Base-by-base conservation (phyloP, 805 yeast genomes). In the Wickerhamomyces bovis region DNA sequence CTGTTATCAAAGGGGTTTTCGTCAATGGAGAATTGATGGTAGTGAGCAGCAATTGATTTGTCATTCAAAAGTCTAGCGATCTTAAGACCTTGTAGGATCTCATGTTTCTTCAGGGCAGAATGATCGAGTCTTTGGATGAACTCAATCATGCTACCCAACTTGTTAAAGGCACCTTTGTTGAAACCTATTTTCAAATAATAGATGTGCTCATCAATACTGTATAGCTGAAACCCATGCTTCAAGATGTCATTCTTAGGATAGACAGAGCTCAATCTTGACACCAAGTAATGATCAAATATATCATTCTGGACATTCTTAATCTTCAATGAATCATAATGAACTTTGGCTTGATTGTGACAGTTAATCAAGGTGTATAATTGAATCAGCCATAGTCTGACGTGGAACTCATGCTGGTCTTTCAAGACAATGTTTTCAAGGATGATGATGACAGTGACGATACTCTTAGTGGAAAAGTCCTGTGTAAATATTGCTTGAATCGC, bases 221-320 rank as follows among this genome's bases (percentile, higher is more conserved):
- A 87, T 45, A 85, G 72, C 2, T 69, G 60, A 40, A 67, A 68
- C 6, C 73, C 67, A 4, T 63, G 60, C n/a, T 69, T 62, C 15
- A 67, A 55, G 20, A 68, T 66, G 2, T 62, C 56, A 15, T 70
- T 65, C 2, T 68, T 55, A 0, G 87, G 86, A 35, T 58, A 62
- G 1, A 72, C 51, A 0, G 78, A 58, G 1, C 81, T 68, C 22
- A 71, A 53, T 42, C 87, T 71, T 0, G 80, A 69, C 10, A 72
- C 64, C 10, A 82, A 55, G 51, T 75, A 71, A 51, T 79, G 76
- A 12, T 82, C 76, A 41, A 85, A 62, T 0, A 87, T 76, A 57
- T 90, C 97, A 43, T 74, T 70, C 64, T 92, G 98, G 9, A 89
- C 64, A 66, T 83, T 81, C 58, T 85, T 87, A 54, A 89, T 76